A percentile compares a stretch with the other conserved stretches of the same genome.
phyloP scores from a whole-genome alignment of 2,329 filamentous ascomycete genomes.

The Mycosphaerella sp. region DNA sequence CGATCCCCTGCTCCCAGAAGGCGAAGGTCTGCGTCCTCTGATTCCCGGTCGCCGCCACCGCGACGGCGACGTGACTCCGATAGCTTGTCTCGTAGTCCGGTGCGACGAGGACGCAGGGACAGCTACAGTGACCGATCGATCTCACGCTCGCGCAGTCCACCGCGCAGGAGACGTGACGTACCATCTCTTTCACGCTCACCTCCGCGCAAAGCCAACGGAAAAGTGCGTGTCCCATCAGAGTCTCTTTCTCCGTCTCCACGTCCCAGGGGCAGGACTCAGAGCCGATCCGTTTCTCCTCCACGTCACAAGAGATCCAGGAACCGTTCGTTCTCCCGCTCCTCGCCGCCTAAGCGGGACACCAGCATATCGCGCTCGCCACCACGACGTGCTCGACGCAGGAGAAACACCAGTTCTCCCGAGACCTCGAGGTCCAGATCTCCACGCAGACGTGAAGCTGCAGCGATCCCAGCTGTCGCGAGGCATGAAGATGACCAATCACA shows the following conservation, averaged over 20 bases:
- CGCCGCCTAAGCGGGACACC: conserved; percentile 19
- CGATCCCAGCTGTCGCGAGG: background rate
- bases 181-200: conserved; percentile 29
- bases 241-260: conserved; percentile 10
- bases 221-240: background rate
- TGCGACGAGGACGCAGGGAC: conserved; percentile 19
- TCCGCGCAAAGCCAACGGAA: conserved; percentile 10
- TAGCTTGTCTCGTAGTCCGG: conserved; percentile 21
- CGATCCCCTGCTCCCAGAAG: conserved; percentile 20
- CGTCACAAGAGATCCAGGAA: conserved; percentile 15
- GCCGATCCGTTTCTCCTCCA: conserved; percentile 23
- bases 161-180: conserved; percentile 22
- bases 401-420: conserved; percentile 30
- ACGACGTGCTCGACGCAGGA: conserved; percentile 21
- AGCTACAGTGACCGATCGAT: conserved; percentile 20
- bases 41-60: conserved; percentile 27
- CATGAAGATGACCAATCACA: conserved; percentile 30
- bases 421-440: conserved; percentile 23
- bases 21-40: conserved; percentile 20
- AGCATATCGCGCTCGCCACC: conserved; percentile 22
- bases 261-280: conserved; percentile 23
- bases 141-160: conserved; percentile 30
- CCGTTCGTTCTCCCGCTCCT: conserved; percentile 17
- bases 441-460: conserved; percentile 10
- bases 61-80: conserved; percentile 9